Evolutionary conservation across 768 basidiomycete species (phyloP).

Genomic region (Pleurotus tuber-regium): DNA sequence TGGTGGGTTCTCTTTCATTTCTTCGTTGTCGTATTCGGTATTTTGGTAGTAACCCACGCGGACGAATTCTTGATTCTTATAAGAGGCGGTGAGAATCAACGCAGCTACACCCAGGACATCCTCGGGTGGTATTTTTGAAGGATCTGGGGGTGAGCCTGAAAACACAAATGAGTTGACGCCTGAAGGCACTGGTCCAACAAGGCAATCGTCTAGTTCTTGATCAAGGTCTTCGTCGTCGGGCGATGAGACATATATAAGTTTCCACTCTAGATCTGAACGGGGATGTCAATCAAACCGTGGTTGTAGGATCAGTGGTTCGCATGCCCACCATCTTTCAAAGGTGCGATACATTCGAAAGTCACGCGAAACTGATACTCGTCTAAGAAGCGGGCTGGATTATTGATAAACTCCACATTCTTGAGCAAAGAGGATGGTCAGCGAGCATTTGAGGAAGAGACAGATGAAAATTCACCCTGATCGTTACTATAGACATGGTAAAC

Average conservation of each 20-base stretch:
- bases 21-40: constrained; percentile 96
- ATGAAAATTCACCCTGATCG: constrained; percentile 52
- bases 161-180: constrained; percentile 98
- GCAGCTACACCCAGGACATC: constrained; percentile 97
- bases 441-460: not conserved
- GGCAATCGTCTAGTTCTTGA: constrained; percentile 96
- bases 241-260: constrained; percentile 93
- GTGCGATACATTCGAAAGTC: constrained; percentile 95
- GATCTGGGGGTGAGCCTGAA: constrained; percentile 81
- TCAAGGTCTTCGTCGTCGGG: constrained; percentile 90
- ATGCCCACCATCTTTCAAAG: constrained; percentile 76
- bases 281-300: not conserved
- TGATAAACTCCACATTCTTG: constrained; percentile 86
- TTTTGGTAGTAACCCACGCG: constrained; percentile 99
- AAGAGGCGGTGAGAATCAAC: constrained; percentile 94
- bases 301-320: not conserved
- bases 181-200: constrained; percentile 96
- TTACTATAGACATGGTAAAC: constrained; percentile 60
- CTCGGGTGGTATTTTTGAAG: constrained; percentile 78
- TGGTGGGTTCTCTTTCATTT: constrained; percentile 78
- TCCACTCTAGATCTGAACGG: constrained; percentile 90
- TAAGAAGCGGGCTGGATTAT: constrained; percentile 89
- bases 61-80: constrained; percentile 98
- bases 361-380: constrained; percentile 93
- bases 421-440: not conserved